phyloP scores from a whole-genome alignment of 257 asterid species.

The Scutellaria baicalensis region DNA sequence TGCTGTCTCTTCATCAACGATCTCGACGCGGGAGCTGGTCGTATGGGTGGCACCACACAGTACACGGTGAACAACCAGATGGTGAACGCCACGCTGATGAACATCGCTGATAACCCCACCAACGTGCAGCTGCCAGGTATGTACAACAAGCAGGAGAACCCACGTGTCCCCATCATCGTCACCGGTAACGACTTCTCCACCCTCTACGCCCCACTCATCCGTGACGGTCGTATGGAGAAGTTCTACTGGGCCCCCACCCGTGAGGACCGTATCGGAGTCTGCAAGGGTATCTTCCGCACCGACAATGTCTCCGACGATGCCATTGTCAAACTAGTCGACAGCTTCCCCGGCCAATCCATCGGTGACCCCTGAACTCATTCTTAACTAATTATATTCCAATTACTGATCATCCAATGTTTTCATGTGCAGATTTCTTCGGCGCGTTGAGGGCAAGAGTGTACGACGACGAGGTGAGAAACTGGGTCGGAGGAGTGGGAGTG shows the following conservation, averaged over 20 bases:
- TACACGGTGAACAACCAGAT: conserved; percentile 68
- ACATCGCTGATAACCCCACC: conserved; percentile 63
- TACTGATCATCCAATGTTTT: too few relatives aligned
- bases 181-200: conserved; percentile 63
- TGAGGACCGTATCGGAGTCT: conserved; percentile 56
- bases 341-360: conserved; percentile 61
- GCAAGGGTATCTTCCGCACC: conserved; percentile 44
- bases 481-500: conserved; percentile 42
- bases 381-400: too few relatives aligned
- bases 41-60: conserved; percentile 61
- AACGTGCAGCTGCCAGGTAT: conserved; percentile 64
- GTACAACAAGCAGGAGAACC: conserved; percentile 66
- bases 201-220: conserved; percentile 54
- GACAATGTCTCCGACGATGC: conserved; percentile 30
- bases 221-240: conserved; percentile 70
- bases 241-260: conserved; percentile 69
- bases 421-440: conserved; percentile 47
- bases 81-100: conserved; percentile 72
- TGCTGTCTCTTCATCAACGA: conserved; percentile 59
- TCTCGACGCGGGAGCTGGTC: conserved; percentile 63
- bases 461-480: conserved; percentile 48
- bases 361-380: too few relatives aligned
- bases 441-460: conserved; percentile 61
- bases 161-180: conserved; percentile 55
- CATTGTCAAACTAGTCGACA: conserved; percentile 41